Conservation (phyloP, 805 yeast genomes). For the Saturnispora bothae region DNA sequence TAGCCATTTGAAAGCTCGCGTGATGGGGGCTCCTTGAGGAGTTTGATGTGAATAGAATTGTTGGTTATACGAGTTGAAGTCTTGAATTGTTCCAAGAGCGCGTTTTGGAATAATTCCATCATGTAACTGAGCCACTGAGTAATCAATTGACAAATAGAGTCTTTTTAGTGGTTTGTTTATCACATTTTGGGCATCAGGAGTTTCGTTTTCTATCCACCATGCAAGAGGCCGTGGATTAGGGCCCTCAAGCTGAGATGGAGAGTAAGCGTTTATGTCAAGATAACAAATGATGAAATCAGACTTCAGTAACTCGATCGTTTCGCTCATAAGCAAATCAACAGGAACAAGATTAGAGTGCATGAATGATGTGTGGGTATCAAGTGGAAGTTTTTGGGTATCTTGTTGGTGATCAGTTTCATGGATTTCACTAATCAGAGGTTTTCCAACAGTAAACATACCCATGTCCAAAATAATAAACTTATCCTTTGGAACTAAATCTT, state of each 20-base stretch:
- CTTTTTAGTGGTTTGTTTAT: constrained; percentile 38
- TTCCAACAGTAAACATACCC: constrained; percentile 32
- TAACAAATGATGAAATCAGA: constrained; percentile 36
- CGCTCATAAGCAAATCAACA: constrained; percentile 42
- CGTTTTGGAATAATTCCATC: not conserved
- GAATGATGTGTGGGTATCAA: not conserved
- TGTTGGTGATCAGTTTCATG: not conserved
- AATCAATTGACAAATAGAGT: constrained; percentile 36
- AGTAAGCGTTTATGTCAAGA: constrained; percentile 27
- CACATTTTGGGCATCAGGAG: constrained; percentile 26
- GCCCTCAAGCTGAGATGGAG: constrained; percentile 3
- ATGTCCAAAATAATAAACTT: constrained; percentile 40
- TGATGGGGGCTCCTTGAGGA: constrained; percentile 18
- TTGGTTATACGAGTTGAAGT: constrained; percentile 17
- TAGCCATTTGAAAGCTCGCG: constrained; percentile 22
- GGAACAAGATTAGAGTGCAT: constrained; percentile 3
- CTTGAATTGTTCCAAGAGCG: not conserved
- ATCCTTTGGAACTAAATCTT: constrained; percentile 45
- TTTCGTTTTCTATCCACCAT: constrained; percentile 26
- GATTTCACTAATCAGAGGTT: not conserved
- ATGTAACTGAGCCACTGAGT: constrained; percentile 10
- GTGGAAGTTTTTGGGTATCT: not conserved
- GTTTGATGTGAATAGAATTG: constrained; percentile 24
- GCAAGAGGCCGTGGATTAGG: constrained; percentile 20
- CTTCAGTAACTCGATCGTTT: constrained; percentile 43